A percentile compares a stretch with the other conserved stretches of the same genome.
These are phyloP conservation scores for Verruconis gallopava DNA, from an alignment of 2,329 filamentous ascomycete genomes.

Conservation along the genomic window DNA sequence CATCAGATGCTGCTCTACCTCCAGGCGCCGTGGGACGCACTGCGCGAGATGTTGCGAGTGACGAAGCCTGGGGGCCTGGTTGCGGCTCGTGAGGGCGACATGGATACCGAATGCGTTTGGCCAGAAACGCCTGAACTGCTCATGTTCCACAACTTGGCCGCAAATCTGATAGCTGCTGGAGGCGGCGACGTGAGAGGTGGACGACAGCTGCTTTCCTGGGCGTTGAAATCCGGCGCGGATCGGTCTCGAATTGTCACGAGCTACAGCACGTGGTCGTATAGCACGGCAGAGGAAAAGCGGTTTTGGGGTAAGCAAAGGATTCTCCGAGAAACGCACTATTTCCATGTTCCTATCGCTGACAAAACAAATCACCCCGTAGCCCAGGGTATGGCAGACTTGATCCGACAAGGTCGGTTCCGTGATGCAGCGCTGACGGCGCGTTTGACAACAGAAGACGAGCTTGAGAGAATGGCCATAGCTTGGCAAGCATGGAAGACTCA, in stretches of 20 bases:
- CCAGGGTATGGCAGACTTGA: slow-evolving; percentile 9
- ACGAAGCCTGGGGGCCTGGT: slow-evolving; percentile 40
- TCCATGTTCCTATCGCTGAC: too few relatives aligned
- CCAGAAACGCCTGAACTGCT: slow-evolving; percentile 18
- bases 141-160: slow-evolving; percentile 13
- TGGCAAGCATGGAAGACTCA: slow-evolving; percentile 20
- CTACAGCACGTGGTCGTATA: slow-evolving; percentile 22
- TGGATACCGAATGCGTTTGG: slow-evolving; percentile 21
- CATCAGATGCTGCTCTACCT: slow-evolving; percentile 48
- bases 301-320: slow-evolving; percentile 19
- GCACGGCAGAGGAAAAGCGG: slow-evolving; percentile 18
- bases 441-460: slow-evolving; percentile 16
- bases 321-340: too few relatives aligned
- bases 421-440: slow-evolving; percentile 17
- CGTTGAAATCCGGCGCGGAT: slow-evolving; percentile 18
- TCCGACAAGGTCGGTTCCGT: slow-evolving; percentile 9
- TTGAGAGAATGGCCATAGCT: slow-evolving; percentile 19
- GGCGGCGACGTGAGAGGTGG: slow-evolving; percentile 17
- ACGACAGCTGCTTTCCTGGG: slow-evolving; percentile 16
- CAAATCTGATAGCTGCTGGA: slow-evolving; percentile 11
- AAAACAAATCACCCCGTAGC: too few relatives aligned
- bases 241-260: slow-evolving; percentile 16
- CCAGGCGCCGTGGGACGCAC: slow-evolving; percentile 34
- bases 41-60: slow-evolving; percentile 43
- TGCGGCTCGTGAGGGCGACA: slow-evolving; percentile 27